Percentiles rank a stretch among this genome's conserved stretches.
Conservation (phyloP, 2,329 filamentous ascomycete genomes). For the Coleophoma crateriformis region DNA sequence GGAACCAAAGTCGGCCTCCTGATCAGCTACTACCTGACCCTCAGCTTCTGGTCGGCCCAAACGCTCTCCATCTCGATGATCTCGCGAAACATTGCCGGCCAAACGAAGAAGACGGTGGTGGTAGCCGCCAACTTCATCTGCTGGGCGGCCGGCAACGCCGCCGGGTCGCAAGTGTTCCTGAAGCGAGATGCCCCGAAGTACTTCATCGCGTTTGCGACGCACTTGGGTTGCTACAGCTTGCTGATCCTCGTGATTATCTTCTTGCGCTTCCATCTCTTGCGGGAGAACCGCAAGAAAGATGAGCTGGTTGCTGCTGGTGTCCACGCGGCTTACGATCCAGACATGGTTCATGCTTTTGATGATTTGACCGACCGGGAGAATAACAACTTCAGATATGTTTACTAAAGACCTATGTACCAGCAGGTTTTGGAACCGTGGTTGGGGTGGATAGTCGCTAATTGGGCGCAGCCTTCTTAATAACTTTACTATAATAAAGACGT, state of each 20-base stretch:
- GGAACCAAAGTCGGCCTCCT: constrained; percentile 61
- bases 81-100: constrained; percentile 44
- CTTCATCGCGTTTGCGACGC: constrained; percentile 45
- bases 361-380: constrained; percentile 25
- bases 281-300: constrained; percentile 25
- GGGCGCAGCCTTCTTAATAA: too few relatives aligned
- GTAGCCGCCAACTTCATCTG: constrained; percentile 42
- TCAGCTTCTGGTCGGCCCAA: constrained; percentile 73
- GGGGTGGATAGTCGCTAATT: too few relatives aligned
- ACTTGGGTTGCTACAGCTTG: constrained; percentile 38
- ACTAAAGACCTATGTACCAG: constrained; percentile 3
- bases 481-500: too few relatives aligned
- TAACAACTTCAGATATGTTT: constrained; percentile 21
- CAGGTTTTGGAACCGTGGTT: too few relatives aligned
- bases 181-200: constrained; percentile 44
- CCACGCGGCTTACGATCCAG: constrained; percentile 9
- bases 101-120: constrained; percentile 46
- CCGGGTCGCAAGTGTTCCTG: constrained; percentile 52
- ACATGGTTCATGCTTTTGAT: constrained; percentile 23
- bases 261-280: constrained; percentile 19
- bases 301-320: constrained; percentile 5
- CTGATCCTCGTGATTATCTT: constrained; percentile 16
- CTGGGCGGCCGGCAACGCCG: constrained; percentile 50
- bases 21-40: constrained; percentile 69
- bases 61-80: constrained; percentile 60